phyloP scores from a whole-genome alignment of 257 asterid species.

The Solanum tarijense region DNA sequence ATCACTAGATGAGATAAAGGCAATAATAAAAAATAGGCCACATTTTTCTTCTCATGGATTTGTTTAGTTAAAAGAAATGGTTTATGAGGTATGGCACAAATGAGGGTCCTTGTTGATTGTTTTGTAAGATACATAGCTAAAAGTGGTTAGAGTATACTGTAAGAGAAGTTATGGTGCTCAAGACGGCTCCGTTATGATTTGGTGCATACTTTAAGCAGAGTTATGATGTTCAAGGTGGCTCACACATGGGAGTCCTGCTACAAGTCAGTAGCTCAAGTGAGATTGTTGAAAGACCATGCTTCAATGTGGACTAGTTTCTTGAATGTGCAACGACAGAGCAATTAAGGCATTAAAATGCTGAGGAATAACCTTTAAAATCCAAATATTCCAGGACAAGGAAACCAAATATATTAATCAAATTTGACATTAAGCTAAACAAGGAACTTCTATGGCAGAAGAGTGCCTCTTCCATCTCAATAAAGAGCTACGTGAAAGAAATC shows the following conservation, averaged over 20 bases:
- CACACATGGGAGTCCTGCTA: background rate
- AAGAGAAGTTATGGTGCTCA: background rate
- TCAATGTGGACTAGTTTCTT: background rate
- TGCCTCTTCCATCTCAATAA: background rate
- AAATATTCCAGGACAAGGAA: background rate
- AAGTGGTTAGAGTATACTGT: background rate
- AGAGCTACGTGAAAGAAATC: background rate
- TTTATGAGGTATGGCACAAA: background rate
- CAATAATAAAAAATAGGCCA: background rate
- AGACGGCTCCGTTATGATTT: background rate
- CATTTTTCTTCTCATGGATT: background rate
- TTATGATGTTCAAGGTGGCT: background rate
- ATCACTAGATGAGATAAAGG: constrained; percentile 5
- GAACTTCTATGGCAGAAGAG: background rate
- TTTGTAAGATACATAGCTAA: background rate
- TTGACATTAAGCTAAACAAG: background rate
- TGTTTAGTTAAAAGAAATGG: background rate
- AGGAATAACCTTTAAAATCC: background rate
- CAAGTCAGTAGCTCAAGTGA: background rate
- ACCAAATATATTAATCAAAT: background rate
- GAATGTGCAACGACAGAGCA: background rate
- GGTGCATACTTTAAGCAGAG: background rate
- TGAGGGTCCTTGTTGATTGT: background rate
- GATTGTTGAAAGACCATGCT: background rate
- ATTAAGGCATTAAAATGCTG: background rate